These are phyloP conservation scores for Cocos nucifera DNA, from an alignment of 176 grass and related monocot species.

Conservation along the genomic window DNA sequence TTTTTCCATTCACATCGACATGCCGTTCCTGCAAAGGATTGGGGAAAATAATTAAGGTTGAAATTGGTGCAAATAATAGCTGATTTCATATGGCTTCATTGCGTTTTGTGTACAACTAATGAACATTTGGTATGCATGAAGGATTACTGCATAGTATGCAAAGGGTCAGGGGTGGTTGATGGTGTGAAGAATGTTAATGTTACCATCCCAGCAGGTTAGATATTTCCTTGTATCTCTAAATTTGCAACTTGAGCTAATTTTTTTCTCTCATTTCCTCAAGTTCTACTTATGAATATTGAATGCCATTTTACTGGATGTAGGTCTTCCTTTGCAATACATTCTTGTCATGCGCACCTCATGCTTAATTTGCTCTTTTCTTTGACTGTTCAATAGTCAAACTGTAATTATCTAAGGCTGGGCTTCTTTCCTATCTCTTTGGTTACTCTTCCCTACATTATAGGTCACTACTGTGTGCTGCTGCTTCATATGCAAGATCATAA, in stretches of 20 bases:
- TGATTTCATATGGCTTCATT: neutral
- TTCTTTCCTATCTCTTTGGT: neutral
- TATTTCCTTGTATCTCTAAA: constrained; percentile 8
- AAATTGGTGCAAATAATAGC: neutral
- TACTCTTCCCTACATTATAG: neutral
- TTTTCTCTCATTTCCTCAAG: too few species aligned
- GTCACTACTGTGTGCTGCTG: neutral
- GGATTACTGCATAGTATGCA: constrained; percentile 78
- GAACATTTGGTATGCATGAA: constrained; percentile 13
- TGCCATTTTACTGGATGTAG: too few species aligned
- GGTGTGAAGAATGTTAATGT: constrained; percentile 74
- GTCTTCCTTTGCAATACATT: neutral
- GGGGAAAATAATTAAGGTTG: constrained; percentile 85
- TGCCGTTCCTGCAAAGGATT: constrained; percentile 73
- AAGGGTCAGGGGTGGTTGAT: constrained; percentile 67
- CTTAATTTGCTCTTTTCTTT: too few species aligned
- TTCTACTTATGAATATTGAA: too few species aligned
- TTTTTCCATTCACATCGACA: constrained; percentile 72
- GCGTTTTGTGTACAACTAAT: neutral
- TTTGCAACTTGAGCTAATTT: too few species aligned
- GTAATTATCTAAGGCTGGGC: too few species aligned
- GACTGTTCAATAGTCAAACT: too few species aligned
- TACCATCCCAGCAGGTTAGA: constrained; percentile 71
- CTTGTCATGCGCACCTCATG: too few species aligned
- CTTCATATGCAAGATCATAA: too few species aligned